Evolutionary conservation across 1,284 basidiomycete species (phyloP), one percentile per base, ranked within the genome.

Genomic region (Kalmanozyma brasiliensis): DNA sequence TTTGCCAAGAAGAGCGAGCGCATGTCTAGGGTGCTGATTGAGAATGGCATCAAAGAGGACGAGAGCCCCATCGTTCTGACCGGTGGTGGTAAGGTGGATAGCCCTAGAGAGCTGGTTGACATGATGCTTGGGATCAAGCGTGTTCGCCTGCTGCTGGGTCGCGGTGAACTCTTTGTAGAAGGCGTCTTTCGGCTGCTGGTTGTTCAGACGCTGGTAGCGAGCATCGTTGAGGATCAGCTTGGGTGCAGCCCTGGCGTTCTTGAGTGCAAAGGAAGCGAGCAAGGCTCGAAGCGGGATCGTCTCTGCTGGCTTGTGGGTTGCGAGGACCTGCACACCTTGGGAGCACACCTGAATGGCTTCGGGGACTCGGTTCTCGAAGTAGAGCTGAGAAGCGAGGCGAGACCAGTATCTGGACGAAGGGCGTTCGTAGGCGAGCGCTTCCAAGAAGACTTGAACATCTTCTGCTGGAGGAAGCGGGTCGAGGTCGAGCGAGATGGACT

Each of bases 1-100:
- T 42, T 75, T 77, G 34, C 77, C 80, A 24, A 82, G 67, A 5
- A 78, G 58, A 23, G 80, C 80, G 24, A 80, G 49, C 3, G 72
- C 63, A 42, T 82, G 71, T 13, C 48, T 13, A 8, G 73, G 63
- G 17, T 73, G 60, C 29, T 62, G 53, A 29, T 58, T 38, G 42
- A 79, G 70, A 42, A 77, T 60, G 45, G 44, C 60, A 36, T 77
- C 76, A 26, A 69, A 73, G 41, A 74, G 51, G 23, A 49, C 47
- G 14, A 55, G 40, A 3, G 75, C 72, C 13, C 61, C 67, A 3
- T 73, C 70, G 40, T 72, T 76, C 52, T 73, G 64, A 30, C 72
- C 77, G 13, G 52, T 60, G 32, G 64, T 60, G 38, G 72, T 67
- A 33, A 70, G 60, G 41, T 55, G 44, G 53, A 72, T 57, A 20